Conservation (phyloP, 345 rosid species). For the Psidium friedrichsthalianum region DNA sequence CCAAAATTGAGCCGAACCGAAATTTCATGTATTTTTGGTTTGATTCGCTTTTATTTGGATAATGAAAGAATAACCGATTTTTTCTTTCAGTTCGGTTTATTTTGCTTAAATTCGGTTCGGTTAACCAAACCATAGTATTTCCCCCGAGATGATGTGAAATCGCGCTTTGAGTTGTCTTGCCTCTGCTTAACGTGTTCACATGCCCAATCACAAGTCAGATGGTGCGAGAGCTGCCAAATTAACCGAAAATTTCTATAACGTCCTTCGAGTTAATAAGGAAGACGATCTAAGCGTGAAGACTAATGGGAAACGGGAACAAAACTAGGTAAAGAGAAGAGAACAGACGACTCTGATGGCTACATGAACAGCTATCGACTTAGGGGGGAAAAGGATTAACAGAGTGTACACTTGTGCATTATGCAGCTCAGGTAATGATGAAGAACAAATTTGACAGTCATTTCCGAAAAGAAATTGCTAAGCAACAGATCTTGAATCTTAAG, state of each 20-base stretch:
- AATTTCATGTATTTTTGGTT: no score
- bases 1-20: no score
- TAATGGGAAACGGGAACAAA: not conserved
- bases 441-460: not conserved
- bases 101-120: no score
- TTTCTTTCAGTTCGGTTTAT: no score
- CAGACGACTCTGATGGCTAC: not conserved
- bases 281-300: not conserved
- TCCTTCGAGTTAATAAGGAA: not conserved
- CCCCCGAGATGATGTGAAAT: no score
- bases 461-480: not conserved
- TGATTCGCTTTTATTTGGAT: no score
- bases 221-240: not conserved
- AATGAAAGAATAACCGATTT: no score
- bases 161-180: no score
- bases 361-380: no score
- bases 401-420: not conserved
- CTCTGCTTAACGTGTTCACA: not conserved
- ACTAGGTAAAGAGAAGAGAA: not conserved
- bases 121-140: no score
- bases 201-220: not conserved
- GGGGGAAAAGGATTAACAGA: no score
- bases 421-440: not conserved
- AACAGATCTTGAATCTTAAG: not conserved
- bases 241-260: not conserved